Conservation (phyloP, 208 protist species). For the Trypanosomatidae sp. region DNA sequence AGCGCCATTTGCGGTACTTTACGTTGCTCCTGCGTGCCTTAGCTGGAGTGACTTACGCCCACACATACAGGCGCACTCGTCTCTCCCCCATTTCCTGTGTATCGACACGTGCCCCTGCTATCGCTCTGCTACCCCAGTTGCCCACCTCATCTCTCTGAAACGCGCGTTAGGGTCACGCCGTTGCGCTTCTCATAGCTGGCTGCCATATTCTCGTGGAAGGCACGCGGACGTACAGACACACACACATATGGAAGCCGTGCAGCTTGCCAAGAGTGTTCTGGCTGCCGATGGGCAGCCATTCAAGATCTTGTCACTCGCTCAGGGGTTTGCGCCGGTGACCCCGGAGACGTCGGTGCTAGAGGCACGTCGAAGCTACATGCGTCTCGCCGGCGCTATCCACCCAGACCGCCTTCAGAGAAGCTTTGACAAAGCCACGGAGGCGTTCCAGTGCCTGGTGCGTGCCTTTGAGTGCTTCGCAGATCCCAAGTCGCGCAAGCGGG, state of each 20-base stretch:
- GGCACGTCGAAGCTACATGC: conserved; percentile 83
- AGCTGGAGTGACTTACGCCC: background rate
- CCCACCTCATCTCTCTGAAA: background rate
- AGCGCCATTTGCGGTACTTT: background rate
- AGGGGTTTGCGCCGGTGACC: conserved; percentile 57
- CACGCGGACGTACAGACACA: background rate
- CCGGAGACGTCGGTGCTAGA: conserved; percentile 54
- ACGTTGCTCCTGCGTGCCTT: background rate
- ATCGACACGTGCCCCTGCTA: background rate
- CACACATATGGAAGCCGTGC: conserved; percentile 33
- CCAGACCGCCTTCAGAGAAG: conserved; percentile 73
- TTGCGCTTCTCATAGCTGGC: background rate
- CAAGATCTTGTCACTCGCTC: conserved; percentile 62
- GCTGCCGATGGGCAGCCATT: conserved; percentile 50
- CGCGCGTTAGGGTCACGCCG: background rate
- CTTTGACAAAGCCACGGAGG: conserved; percentile 75
- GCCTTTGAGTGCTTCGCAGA: conserved; percentile 82
- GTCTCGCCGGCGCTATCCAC: conserved; percentile 69
- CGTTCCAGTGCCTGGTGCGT: conserved; percentile 79
- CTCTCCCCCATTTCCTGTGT: background rate
- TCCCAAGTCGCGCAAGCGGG: conserved; percentile 53
- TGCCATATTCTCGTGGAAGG: background rate
- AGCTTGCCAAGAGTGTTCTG: conserved; percentile 52
- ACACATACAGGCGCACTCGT: background rate
- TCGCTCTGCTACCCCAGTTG: background rate